Conservation (phyloP, 805 yeast species). For the Wickerhamiella alocasiicola region DNA sequence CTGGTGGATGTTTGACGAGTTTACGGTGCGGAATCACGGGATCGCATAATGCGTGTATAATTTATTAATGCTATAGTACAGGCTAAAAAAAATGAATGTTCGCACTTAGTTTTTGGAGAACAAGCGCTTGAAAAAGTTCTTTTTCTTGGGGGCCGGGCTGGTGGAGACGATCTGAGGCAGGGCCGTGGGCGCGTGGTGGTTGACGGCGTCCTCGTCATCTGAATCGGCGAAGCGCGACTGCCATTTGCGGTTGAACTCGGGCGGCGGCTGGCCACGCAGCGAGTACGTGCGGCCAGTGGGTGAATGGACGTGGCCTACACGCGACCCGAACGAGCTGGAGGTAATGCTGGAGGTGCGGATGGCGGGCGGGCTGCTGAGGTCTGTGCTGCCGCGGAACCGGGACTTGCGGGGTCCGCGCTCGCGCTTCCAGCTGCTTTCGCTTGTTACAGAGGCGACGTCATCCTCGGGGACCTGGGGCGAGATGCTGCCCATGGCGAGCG, state of each 20-base stretch:
- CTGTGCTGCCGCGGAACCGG: constrained; percentile 1
- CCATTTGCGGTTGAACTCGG: constrained; percentile 8
- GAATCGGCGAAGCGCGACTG: constrained; percentile 11
- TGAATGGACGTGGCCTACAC: not conserved
- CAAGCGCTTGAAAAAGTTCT: constrained; percentile 19
- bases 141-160: constrained; percentile 10
- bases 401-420: constrained; percentile 7
- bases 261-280: constrained; percentile 9
- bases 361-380: not conserved
- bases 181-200: constrained; percentile 1
- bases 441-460: constrained; percentile 16
- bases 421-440: constrained; percentile 19
- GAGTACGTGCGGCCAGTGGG: constrained; percentile 9
- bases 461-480: constrained; percentile 11
- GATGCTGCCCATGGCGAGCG: not conserved
- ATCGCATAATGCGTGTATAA: too few relatives aligned
- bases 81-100: not conserved
- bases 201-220: constrained; percentile 7
- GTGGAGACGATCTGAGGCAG: constrained; percentile 5
- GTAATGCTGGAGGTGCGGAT: not conserved
- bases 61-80: not conserved
- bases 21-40: not conserved
- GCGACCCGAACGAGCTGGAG: constrained; percentile 1
- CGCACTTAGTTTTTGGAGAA: not conserved
- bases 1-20: constrained; percentile 21